Conservation (phyloP, 371 early-diverging fungal genomes). For the Syncephalastrum sp. region DNA sequence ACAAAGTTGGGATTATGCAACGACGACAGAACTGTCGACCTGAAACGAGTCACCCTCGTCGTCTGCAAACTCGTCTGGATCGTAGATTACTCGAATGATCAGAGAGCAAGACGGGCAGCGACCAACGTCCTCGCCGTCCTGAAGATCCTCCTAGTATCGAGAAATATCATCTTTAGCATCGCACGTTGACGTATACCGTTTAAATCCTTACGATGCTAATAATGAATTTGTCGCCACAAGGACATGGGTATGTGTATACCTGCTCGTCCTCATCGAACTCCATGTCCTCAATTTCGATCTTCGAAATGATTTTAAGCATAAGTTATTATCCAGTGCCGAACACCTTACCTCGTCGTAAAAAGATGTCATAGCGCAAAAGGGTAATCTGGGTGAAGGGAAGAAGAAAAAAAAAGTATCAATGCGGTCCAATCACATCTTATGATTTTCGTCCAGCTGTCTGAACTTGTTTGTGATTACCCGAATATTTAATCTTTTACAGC, state of each 20-base stretch:
- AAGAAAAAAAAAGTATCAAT: constrained; percentile 5
- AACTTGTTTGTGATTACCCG: no score
- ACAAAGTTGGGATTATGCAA: constrained; percentile 18
- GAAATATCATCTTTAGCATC: background rate
- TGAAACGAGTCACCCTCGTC: constrained; percentile 43
- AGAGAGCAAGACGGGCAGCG: constrained; percentile 97
- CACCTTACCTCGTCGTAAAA: constrained; percentile 73
- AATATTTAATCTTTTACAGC: no score
- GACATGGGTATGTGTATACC: constrained; percentile 96
- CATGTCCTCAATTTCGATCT: constrained; percentile 96
- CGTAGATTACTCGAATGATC: constrained; percentile 84
- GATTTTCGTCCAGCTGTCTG: no score
- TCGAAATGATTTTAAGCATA: background rate
- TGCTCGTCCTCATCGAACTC: constrained; percentile 87
- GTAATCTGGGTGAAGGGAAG: background rate
- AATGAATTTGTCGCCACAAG: constrained; percentile 99
- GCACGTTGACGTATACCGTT: background rate
- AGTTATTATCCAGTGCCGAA: background rate
- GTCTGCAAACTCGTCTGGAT: constrained; percentile 68
- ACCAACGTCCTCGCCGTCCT: constrained; percentile 93
- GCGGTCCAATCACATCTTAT: no score
- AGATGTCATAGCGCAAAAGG: constrained; percentile 48
- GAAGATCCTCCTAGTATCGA: constrained; percentile 77
- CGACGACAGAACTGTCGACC: constrained; percentile 32
- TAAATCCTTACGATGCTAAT: constrained; percentile 67